Conservation (phyloP, 208 protist species). For the Strigomonas culicis region DNA sequence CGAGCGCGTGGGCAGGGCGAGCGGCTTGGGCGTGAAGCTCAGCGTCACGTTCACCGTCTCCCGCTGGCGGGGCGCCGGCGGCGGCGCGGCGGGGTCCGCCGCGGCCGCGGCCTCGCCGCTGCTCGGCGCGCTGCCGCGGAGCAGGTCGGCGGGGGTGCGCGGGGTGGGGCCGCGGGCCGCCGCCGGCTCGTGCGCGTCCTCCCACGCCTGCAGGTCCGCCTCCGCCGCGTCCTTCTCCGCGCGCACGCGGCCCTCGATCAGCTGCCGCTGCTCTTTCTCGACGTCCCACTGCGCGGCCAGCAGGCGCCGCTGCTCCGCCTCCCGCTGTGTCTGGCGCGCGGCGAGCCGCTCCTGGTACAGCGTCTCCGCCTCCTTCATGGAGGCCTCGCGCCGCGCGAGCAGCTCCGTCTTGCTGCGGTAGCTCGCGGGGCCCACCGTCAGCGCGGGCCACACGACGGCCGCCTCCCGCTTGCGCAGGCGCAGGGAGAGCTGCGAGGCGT, state of each 20-base stretch:
- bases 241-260: constrained; percentile 70
- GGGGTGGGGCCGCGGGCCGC: constrained; percentile 4
- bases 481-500: constrained; percentile 40
- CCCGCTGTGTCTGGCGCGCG: constrained; percentile 55
- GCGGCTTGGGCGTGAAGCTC: constrained; percentile 83
- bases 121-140: neutral
- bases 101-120: neutral
- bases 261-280: constrained; percentile 69
- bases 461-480: constrained; percentile 58
- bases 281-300: constrained; percentile 89
- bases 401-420: constrained; percentile 32
- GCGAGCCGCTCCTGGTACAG: constrained; percentile 71
- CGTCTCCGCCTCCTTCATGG: constrained; percentile 64
- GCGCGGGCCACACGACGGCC: constrained; percentile 45
- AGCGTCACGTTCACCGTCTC: constrained; percentile 80
- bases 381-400: constrained; percentile 55
- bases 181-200: constrained; percentile 16
- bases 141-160: constrained; percentile 21
- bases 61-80: constrained; percentile 48
- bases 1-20: constrained; percentile 76
- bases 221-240: constrained; percentile 64
- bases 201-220: constrained; percentile 75
- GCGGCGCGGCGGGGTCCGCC: neutral
- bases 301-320: constrained; percentile 81
- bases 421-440: constrained; percentile 36